phyloP scores from a whole-genome alignment of 2,329 filamentous ascomycete genomes.

The Pezicula neosporulosa region DNA sequence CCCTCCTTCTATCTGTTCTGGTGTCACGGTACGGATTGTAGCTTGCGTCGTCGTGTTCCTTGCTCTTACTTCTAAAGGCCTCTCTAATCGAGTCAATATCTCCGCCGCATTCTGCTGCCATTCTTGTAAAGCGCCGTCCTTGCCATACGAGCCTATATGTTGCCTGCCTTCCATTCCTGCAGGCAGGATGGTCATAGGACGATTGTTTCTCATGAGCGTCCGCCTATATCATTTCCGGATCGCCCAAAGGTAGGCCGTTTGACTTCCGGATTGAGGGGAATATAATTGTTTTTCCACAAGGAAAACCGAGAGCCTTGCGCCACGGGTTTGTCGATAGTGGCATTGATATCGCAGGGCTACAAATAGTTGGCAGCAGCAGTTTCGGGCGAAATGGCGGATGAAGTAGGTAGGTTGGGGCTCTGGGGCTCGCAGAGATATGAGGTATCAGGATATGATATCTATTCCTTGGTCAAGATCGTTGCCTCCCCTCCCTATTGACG shows the following conservation, averaged over 20 bases:
- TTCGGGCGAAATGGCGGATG: neutral
- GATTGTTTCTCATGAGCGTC: conserved; percentile 21
- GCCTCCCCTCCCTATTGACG: neutral
- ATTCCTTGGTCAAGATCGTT: neutral
- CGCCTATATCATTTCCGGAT: conserved; percentile 15
- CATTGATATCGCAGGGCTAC: neutral
- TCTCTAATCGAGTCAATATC: conserved; percentile 21
- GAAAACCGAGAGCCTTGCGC: neutral
- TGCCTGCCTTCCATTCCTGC: conserved; percentile 43
- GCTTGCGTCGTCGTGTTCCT: conserved; percentile 30
- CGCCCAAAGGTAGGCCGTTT: neutral
- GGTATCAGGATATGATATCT: neutral
- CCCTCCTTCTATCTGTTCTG: conserved; percentile 44
- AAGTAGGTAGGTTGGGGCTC: neutral
- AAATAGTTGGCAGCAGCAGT: too few species aligned
- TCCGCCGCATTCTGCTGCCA: conserved; percentile 25
- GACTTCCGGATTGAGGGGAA: neutral
- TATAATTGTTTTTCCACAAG: neutral
- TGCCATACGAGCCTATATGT: conserved; percentile 28
- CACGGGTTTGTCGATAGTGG: neutral
- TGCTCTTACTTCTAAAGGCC: conserved; percentile 21
- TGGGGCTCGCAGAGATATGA: neutral
- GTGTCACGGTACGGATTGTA: conserved; percentile 64
- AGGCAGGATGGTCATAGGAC: conserved; percentile 37
- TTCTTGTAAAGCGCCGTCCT: conserved; percentile 25